phyloP scores from a whole-genome alignment of 192 early-diverging fungal genomes.

The Glomus cerebriforme region DNA sequence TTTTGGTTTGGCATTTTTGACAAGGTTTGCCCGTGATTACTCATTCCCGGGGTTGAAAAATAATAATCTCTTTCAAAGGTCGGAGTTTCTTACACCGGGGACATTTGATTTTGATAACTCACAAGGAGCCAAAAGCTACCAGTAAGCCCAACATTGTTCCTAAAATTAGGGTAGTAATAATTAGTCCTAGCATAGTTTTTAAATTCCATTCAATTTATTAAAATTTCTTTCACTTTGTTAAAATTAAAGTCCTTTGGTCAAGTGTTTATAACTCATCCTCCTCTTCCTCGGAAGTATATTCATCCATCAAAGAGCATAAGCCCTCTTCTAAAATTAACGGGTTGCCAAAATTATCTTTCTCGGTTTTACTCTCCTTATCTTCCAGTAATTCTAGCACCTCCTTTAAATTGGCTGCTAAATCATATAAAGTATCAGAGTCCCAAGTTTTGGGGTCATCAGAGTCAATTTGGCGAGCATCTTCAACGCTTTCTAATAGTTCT shows the following conservation, averaged over 20 bases:
- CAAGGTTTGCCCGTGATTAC: background rate
- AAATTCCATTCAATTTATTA: too few species aligned
- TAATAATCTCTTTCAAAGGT: background rate
- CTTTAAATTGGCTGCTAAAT: constrained; percentile 5
- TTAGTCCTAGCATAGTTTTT: background rate
- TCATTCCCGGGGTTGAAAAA: background rate
- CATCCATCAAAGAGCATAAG: constrained; percentile 18
- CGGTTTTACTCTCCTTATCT: background rate
- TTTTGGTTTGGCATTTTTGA: background rate
- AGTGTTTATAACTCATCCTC: too few species aligned
- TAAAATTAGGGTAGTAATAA: background rate
- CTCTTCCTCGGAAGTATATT: background rate
- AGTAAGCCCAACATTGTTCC: constrained; percentile 4
- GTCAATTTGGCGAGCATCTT: background rate
- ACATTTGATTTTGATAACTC: constrained; percentile 17
- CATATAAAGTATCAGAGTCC: constrained; percentile 18
- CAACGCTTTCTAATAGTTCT: background rate
- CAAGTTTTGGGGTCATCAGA: constrained; percentile 13
- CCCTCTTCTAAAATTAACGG: background rate
- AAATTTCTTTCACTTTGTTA: too few species aligned
- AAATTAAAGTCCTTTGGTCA: too few species aligned
- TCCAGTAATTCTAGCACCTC: background rate
- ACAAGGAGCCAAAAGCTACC: background rate
- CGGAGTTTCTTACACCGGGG: background rate
- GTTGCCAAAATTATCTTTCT: background rate